These are phyloP conservation scores for Apiosordaria backusii DNA, from an alignment of 495 filamentous ascomycete genomes.

Conservation along the genomic window DNA sequence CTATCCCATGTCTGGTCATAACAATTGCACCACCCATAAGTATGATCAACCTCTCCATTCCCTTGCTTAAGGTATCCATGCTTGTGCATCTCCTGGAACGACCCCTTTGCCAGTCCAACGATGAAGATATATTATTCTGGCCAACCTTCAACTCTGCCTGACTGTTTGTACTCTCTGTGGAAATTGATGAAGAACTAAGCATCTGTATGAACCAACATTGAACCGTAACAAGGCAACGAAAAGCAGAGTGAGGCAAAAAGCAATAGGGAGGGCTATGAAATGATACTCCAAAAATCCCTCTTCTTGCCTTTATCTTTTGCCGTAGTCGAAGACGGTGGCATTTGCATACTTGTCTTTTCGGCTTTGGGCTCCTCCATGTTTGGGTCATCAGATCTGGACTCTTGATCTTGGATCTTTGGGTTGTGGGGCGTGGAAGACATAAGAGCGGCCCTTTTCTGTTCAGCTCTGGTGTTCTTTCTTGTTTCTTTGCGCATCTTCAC, in stretches of 20 bases:
- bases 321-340: background rate
- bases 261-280: background rate
- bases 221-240: background rate
- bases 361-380: background rate
- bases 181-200: too few species aligned
- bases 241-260: background rate
- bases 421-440: background rate
- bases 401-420: too few species aligned
- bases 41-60: too few species aligned
- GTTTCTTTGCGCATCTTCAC: background rate
- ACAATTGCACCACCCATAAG: too few species aligned
- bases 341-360: background rate
- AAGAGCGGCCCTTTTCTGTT: background rate
- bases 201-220: too few species aligned
- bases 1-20: too few species aligned
- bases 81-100: too few species aligned
- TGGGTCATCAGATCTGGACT: background rate
- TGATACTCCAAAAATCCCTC: background rate
- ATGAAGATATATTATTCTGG: too few species aligned
- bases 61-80: too few species aligned
- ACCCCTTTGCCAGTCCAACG: too few species aligned
- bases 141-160: too few species aligned
- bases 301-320: background rate
- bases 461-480: background rate
- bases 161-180: too few species aligned